Percentiles rank a stretch among this genome's conserved stretches.
Evolutionary conservation across 129 eudicot genomes (phyloP).

Genomic region (Saposhnikovia divaricata): DNA sequence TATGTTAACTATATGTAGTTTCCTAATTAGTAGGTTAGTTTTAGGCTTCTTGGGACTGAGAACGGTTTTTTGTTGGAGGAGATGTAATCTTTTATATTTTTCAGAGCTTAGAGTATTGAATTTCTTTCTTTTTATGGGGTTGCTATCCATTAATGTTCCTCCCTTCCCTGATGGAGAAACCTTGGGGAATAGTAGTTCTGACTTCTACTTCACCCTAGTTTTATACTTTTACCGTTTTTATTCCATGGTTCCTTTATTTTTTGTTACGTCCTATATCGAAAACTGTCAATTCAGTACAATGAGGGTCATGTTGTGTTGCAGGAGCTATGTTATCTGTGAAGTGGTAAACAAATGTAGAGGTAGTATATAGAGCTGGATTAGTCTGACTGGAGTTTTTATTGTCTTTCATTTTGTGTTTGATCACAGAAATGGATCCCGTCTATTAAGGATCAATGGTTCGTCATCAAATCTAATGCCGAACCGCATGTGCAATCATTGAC

Average conservation of each 20-base stretch:
- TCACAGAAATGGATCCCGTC: constrained; percentile 55
- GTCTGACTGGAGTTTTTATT: neutral
- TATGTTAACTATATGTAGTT: neutral
- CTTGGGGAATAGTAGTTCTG: neutral
- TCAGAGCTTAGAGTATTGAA: neutral
- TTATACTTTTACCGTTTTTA: neutral
- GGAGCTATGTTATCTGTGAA: neutral
- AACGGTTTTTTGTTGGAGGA: neutral
- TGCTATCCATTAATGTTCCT: neutral
- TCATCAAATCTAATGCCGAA: constrained; percentile 26
- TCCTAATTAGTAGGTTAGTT: neutral
- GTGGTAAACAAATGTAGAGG: neutral
- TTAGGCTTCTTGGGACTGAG: neutral
- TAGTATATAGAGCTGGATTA: neutral
- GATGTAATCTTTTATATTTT: neutral
- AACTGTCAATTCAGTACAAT: neutral
- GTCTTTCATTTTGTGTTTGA: constrained; percentile 1
- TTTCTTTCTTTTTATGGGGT: neutral
- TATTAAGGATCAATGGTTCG: constrained; percentile 40
- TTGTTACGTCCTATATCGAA: neutral
- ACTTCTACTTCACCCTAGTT: neutral
- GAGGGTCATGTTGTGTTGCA: neutral
- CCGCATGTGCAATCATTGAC: constrained; percentile 37
- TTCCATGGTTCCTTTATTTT: neutral
- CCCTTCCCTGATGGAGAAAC: neutral